Conservation (phyloP, 495 filamentous ascomycete genomes). For the Platismatia glauca region DNA sequence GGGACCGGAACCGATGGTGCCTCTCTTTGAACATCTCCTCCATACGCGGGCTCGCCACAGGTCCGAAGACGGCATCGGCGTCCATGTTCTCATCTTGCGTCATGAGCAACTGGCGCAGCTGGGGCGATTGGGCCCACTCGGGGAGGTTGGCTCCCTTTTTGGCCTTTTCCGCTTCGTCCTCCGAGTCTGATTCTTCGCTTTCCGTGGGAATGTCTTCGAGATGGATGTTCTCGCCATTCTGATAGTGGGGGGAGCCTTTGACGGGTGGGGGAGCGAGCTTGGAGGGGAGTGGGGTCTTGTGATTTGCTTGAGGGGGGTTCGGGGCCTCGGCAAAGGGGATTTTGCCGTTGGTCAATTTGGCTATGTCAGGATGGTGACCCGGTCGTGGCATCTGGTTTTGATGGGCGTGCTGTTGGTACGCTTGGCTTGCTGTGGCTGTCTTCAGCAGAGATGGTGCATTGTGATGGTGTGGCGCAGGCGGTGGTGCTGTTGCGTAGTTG, state of each 20-base stretch:
- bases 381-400: constrained; percentile 47
- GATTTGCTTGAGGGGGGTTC: constrained; percentile 36
- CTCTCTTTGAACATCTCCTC: constrained; percentile 91
- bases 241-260: constrained; percentile 53
- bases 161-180: constrained; percentile 70
- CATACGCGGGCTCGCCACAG: constrained; percentile 75
- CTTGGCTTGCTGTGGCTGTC: constrained; percentile 25
- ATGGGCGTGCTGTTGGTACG: constrained; percentile 38
- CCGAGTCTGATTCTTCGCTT: constrained; percentile 81
- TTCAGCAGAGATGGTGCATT: constrained; percentile 27
- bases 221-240: constrained; percentile 76
- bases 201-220: constrained; percentile 92
- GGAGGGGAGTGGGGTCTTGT: constrained; percentile 49
- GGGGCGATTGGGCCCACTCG: constrained; percentile 76
- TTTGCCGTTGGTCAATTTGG: constrained; percentile 73
- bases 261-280: constrained; percentile 43
- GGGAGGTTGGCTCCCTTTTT: constrained; percentile 47
- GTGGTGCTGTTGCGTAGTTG: constrained; percentile 50
- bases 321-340: constrained; percentile 77
- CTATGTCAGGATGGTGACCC: constrained; percentile 63
- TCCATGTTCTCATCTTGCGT: constrained; percentile 69
- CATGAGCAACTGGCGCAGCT: constrained; percentile 57
- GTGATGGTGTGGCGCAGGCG: constrained; percentile 38
- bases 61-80: constrained; percentile 81
- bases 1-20: constrained; percentile 71